A percentile compares a stretch with the other conserved stretches of the same genome.
Evolutionary conservation across 1,284 basidiomycete genomes (phyloP).

Genomic region (Rhodotorula mucilaginosa): DNA sequence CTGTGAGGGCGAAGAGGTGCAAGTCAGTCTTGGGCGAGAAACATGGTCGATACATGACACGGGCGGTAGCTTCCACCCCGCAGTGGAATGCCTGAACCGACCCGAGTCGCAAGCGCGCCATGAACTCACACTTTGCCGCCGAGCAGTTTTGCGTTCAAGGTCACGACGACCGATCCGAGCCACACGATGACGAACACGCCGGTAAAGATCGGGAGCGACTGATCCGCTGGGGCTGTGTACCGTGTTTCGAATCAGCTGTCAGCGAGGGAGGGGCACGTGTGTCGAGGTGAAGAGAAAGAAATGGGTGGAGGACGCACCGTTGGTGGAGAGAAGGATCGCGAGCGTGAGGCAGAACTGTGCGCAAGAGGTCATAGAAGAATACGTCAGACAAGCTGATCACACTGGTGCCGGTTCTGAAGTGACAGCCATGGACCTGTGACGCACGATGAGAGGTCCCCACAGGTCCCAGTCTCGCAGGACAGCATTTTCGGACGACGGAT

Average conservation of each 20-base stretch:
- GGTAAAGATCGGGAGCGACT: slow-evolving; percentile 84
- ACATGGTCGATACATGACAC: too few species aligned
- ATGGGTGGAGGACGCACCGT: slow-evolving; percentile 57
- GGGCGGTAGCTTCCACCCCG: background rate
- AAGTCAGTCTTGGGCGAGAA: background rate
- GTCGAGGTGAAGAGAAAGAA: background rate
- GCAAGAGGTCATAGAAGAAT: too few species aligned
- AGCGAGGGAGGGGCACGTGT: background rate
- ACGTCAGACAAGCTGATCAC: background rate
- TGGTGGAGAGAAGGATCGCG: slow-evolving; percentile 81
- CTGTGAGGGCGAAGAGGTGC: slow-evolving; percentile 50
- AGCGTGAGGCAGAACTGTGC: slow-evolving; percentile 66
- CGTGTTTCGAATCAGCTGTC: background rate
- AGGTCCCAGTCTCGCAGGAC: slow-evolving; percentile 89
- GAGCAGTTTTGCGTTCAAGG: slow-evolving; percentile 90
- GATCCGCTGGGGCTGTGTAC: slow-evolving; percentile 67
- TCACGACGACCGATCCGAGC: slow-evolving; percentile 81
- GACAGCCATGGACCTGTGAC: background rate
- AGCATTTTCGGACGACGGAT: slow-evolving; percentile 68
- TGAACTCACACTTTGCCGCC: slow-evolving; percentile 80
- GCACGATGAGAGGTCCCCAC: slow-evolving; percentile 80
- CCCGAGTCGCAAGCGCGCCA: too few species aligned
- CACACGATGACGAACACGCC: slow-evolving; percentile 86
- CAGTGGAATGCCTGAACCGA: background rate
- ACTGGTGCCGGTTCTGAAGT: background rate